Base-by-base conservation (phyloP, 768 basidiomycete genomes). In the Boletus subparvulus region DNA sequence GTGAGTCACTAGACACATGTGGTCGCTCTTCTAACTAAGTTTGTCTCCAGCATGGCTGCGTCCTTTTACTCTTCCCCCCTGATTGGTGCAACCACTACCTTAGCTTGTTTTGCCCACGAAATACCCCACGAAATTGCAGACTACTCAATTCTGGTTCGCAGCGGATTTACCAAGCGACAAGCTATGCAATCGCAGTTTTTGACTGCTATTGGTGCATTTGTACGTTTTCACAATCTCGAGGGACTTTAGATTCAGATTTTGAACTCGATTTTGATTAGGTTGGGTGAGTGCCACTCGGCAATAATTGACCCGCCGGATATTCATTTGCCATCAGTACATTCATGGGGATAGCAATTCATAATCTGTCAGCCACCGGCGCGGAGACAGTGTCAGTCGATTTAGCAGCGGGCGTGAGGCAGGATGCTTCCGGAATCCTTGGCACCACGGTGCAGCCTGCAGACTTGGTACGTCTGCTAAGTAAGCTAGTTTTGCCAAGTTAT, bases 111-210 rank as follows among this genome's bases (percentile, higher is more conserved):
- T 67, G 92, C 91, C 3, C 92, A 96, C 70, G 93, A 96, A 73
- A 95, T 96, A 51, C 94, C 94, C 17, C 93, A 96, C 66, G 92
- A 96, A 78, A 95, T 96, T 59, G 94, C 93, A n/a, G 94, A 95
- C 70, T 95, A 94, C 67, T 93, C 91, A n/a, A 94, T 95, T 62
- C 77, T 94, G 36, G 83, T 94, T 47, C 86, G 90, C 41, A 92
- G 90, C 63, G 93, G 94, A 4, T 94, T 95, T 69, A 90, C 87
- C 28, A 96, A 96, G 73, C 78, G 75, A 62, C 92, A 95, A 69
- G 94, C 94, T 3, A 94, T 96, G 93, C 87, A 88, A 65, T 91
- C 89, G 33, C 94, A 96, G 68, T 95, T 94, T 73, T 68, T 94
- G 55, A 96, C 94, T 35, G 94, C 94, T 28, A 79, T 94, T 52